Base-by-base conservation (phyloP, 345 rosid genomes). In the Camelina laxa region DNA sequence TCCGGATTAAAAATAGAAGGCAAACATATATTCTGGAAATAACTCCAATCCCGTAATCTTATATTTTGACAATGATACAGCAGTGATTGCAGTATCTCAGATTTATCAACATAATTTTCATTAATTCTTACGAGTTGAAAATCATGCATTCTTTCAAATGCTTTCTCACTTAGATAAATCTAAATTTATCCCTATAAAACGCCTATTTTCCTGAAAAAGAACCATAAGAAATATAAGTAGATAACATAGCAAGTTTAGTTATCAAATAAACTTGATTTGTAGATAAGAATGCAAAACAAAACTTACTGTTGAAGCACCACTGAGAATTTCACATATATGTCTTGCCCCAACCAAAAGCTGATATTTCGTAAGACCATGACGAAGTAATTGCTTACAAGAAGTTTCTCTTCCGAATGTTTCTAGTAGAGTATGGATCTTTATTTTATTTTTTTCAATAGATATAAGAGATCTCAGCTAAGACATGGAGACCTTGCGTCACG, bases 391-490 rank as follows among this genome's bases (percentile, higher is more conserved):
- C 38, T 51, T 7, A 0, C 22, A 59, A 7, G 70, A 39, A 60
- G 58, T 39, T 13, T 53, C 33, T 61, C 57, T 3, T 13, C 81
- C 70, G 55, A 81, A 57, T 45, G 69, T 67, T 53, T 31, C 51
- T 7, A 77, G 56, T 21, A 74, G 24, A 70, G 74, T 64, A 70
- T 82, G 80, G 27, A n/a, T n/a, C n/a, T n/a, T n/a, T n/a, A n/a
- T n/a, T n/a, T n/a, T n/a, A n/a, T n/a, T n/a, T n/a, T n/a, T n/a
- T n/a, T 35, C 1, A 14, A 63, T 3, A 5, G 10, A 36, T 60
- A 60, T 60, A 1, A 35, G 45, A 60, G 45, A 36, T 36, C 19
- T 60, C 6, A 6, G 45, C 0, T 0, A 83, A 76, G 5, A 16
- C 7, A 0, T 57, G 19, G 51, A 61, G 57, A 6, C 54, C 38